Conservation (phyloP, 768 basidiomycete genomes). For the Amanita exitialis region DNA sequence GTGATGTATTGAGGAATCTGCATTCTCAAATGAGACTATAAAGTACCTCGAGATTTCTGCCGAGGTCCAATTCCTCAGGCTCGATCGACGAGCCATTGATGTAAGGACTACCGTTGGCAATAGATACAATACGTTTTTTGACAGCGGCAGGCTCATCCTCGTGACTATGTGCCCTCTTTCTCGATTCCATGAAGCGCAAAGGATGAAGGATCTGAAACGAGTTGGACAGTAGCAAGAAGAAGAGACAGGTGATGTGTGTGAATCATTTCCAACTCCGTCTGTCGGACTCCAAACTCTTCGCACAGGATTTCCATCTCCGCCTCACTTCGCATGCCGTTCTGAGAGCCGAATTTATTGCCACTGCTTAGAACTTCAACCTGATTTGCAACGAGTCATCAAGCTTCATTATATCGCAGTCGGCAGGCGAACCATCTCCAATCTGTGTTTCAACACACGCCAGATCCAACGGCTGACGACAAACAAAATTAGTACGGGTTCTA, state of each 20-base stretch:
- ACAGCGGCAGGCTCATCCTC: slow-evolving; percentile 35
- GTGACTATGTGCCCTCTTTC: slow-evolving; percentile 48
- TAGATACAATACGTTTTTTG: slow-evolving; percentile 49
- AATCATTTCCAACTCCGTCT: slow-evolving; percentile 31
- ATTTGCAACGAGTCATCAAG: slow-evolving; percentile 24
- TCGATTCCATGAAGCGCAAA: slow-evolving; percentile 35
- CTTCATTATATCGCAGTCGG: slow-evolving; percentile 84
- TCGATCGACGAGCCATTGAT: slow-evolving; percentile 37
- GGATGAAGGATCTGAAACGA: slow-evolving; percentile 13
- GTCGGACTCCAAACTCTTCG: slow-evolving; percentile 25
- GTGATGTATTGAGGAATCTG: slow-evolving; percentile 8
- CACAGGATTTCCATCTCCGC: neutral
- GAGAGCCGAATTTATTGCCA: neutral
- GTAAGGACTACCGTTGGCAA: slow-evolving; percentile 40
- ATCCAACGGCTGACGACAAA: slow-evolving; percentile 48
- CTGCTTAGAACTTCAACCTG: slow-evolving; percentile 22
- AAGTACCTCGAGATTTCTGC: slow-evolving; percentile 57
- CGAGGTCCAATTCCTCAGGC: slow-evolving; percentile 38
- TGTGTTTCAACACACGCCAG: slow-evolving; percentile 91
- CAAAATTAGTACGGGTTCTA: neutral
- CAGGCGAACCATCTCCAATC: slow-evolving; percentile 63
- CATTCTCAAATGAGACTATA: slow-evolving; percentile 6
- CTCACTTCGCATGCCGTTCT: slow-evolving; percentile 3
- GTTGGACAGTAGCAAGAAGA: slow-evolving; percentile 8
- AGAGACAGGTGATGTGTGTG: slow-evolving; percentile 7